Conservation (phyloP, 2,329 filamentous ascomycete genomes). For the Lachnellula subtilissima region DNA sequence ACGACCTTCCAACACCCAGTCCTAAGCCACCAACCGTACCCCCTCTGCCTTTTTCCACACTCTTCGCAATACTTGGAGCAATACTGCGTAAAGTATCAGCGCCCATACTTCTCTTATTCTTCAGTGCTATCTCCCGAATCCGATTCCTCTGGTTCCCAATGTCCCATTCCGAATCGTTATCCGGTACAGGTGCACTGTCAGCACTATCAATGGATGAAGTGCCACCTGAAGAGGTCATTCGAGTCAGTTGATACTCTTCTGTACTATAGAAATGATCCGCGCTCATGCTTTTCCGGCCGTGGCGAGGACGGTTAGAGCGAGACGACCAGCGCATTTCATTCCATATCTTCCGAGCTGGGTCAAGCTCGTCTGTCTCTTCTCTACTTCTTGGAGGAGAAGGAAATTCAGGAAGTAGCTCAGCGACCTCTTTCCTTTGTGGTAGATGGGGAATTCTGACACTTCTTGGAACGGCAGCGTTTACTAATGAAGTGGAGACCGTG, state of each 20-base stretch:
- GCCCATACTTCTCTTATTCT: conserved; percentile 23
- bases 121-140: conserved; percentile 21
- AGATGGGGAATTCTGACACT: not conserved
- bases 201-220: conserved; percentile 5
- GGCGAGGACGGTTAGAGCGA: conserved; percentile 14
- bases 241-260: conserved; percentile 12
- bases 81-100: conserved; percentile 23
- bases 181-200: not conserved
- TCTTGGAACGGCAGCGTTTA: not conserved
- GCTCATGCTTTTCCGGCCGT: conserved; percentile 18
- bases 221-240: conserved; percentile 8
- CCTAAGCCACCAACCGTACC: conserved; percentile 11
- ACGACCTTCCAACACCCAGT: conserved; percentile 11
- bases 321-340: conserved; percentile 28
- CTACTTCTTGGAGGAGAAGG: not conserved
- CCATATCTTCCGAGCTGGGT: conserved; percentile 32
- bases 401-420: conserved; percentile 1
- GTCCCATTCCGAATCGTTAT: not conserved
- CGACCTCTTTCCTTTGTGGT: not conserved
- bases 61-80: conserved; percentile 18
- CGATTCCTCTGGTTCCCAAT: conserved; percentile 14
- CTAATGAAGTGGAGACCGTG: not conserved
- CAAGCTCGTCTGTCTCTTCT: conserved; percentile 15
- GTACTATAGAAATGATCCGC: conserved; percentile 20
- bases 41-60: conserved; percentile 5